Evolutionary conservation across 768 basidiomycete species (phyloP), one percentile per base, ranked within the genome.

Genomic region (Collybia sp.): DNA sequence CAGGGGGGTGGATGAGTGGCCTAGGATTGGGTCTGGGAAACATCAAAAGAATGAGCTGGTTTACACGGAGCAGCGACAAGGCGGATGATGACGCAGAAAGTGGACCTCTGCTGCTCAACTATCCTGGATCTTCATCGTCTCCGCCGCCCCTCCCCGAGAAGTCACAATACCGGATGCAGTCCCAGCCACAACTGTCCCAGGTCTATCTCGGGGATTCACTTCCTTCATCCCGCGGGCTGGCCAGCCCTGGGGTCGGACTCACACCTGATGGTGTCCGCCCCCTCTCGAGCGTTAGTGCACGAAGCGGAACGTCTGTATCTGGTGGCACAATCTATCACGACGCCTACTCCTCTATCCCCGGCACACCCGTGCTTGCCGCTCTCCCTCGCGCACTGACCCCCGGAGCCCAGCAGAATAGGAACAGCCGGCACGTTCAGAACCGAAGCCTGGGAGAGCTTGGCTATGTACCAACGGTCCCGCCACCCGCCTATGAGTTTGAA

Each of bases 271-370:
- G 70, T 6, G 59, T 62, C 3, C 73, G 85, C 3, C 85, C 85
- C 0, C 59, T 75, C 25, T 87, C 86, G 0, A 68, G 68, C 40
- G 64, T 77, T 33, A 87, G 84, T 45, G 70, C 65, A 15, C 67
- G 63, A 47, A 85, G 83, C 44, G 73, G 65, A 3, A 25, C 25
- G 25, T 25, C 25, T 16, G 51, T 34, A 16, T 34, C 49, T 25
- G 50, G 52, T 49, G 72, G 66, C 25, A 84, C 82, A 0, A 53
- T 82, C 2, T 87, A 80, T 52, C 79, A 80, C 49, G 84, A 86
- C 54, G 84, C 85, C 0, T 47, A 61, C 3, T 82, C 82, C 0
- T 77, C 79, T 2, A 32, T 67, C 12, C 73, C 78, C 16, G 62
- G 60, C 35, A 72, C 70, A 6, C 71, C 71, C 5, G 54, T 65